Evolutionary conservation across 805 yeast species (phyloP), one percentile per base, ranked within the genome.

Genomic region (Candida multigemmis): DNA sequence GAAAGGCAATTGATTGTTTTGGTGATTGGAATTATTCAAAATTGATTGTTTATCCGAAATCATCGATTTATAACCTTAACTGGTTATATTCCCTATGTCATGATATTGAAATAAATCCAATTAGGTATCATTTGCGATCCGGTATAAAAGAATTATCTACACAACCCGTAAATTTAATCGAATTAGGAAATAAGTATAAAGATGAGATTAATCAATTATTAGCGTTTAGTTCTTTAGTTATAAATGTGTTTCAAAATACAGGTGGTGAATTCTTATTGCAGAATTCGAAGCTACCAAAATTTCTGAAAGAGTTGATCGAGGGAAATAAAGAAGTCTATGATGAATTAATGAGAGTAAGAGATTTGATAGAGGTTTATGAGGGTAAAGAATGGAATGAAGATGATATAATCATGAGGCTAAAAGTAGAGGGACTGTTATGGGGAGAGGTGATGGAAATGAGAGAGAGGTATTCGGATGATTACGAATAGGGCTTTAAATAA

Each of bases 41-140:
- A 19, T 32, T 68, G 17, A 41, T 70, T 4, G 53, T 62, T 6
- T 49, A 48, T 13, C 30, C 40, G 27, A n/a, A 26, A 33, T 13
- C 7, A 10, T 17, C 12, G 3, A 24, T 21, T 14, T 49, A 37
- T 20, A 55, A 59, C 13, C 35, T 57, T 16, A 30, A 35, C 3
- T 51, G 64, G 54, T 34, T 68, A 5, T 53, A 52, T 19, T 44
- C 47, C 8, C 30, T 68, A 11, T 70, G 75, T 39, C 50, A 49
- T 22, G 56, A 59, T 22, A 68, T 71, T 13, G 71, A 68, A 33
- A 32, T 31, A 3, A 56, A 69, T 32, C 77, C 77, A 2, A 48
- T 65, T 11, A 51, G 53, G 28, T 71, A 61, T 36, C 77, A 71
- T 32, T 50, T 70, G 16, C 45, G 76, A 20, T 47, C 65, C 2